phyloP scores from a whole-genome alignment of 305 asterid genomes.

The Fraxinus latifolia region DNA sequence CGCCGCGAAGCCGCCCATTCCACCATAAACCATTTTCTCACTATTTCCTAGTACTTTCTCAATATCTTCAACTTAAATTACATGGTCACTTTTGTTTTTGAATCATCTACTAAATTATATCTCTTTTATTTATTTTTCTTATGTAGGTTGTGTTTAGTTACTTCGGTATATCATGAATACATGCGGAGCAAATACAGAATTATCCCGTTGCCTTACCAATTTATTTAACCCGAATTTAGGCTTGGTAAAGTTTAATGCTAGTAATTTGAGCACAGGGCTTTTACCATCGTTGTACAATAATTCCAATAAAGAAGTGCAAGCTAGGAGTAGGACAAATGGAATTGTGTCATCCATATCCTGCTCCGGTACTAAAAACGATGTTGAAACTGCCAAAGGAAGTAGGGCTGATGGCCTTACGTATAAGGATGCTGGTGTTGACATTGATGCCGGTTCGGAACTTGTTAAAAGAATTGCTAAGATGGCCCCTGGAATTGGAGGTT shows the following conservation, averaged over 20 bases:
- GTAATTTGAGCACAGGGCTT: constrained; percentile 15
- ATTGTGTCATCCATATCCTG: constrained; percentile 31
- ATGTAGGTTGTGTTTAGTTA: not conserved
- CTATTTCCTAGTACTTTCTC: not conserved
- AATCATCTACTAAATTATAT: not conserved
- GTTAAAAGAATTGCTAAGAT: constrained; percentile 85
- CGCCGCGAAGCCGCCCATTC: too few relatives aligned
- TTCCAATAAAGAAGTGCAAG: constrained; percentile 21
- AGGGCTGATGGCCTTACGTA: constrained; percentile 56
- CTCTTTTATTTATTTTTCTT: not conserved
- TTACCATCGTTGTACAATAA: constrained; percentile 26
- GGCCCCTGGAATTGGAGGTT: constrained; percentile 98
- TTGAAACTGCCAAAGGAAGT: constrained; percentile 27
- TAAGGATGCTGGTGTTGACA: constrained; percentile 92
- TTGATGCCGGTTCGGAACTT: constrained; percentile 93
- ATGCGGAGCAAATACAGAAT: constrained; percentile 38
- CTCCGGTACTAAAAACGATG: constrained; percentile 24
- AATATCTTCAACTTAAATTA: not conserved
- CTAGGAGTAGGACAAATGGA: constrained; percentile 23
- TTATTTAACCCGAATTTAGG: constrained; percentile 21
- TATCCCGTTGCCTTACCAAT: constrained; percentile 35
- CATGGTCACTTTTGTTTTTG: not conserved
- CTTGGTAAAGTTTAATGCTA: constrained; percentile 25
- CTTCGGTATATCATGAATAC: constrained; percentile 39
- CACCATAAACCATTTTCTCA: too few relatives aligned